phyloP scores from a whole-genome alignment of 1,139 yeast species.

The Debaryomyces coudertii region DNA sequence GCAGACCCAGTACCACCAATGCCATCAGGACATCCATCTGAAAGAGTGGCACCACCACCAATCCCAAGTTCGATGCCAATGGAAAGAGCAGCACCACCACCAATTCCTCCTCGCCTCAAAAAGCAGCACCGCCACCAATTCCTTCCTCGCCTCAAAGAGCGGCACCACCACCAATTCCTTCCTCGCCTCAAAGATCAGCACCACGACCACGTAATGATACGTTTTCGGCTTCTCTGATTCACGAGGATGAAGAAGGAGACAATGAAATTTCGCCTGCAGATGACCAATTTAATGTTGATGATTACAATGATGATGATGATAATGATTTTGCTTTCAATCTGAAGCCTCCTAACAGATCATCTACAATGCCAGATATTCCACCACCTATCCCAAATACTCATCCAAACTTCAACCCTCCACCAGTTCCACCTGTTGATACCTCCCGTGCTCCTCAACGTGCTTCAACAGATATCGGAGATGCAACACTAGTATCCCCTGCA shows the following conservation, averaged over 20 bases:
- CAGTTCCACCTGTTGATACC: constrained; percentile 5
- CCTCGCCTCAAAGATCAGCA: constrained; percentile 10
- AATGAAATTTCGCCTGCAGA: background rate
- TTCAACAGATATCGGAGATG: constrained; percentile 24
- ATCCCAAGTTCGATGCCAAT: constrained; percentile 4
- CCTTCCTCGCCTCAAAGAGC: background rate
- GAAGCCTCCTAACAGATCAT: background rate
- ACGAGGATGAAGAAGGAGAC: background rate
- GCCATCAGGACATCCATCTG: constrained; percentile 3
- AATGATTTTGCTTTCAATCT: constrained; percentile 3
- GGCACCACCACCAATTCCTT: constrained; percentile 14
- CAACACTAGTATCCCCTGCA: constrained; percentile 10
- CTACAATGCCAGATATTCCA: constrained; percentile 5
- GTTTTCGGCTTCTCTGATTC: background rate
- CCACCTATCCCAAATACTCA: constrained; percentile 1
- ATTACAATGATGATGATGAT: background rate
- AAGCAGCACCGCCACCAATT: constrained; percentile 5
- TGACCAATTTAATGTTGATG: constrained; percentile 4
- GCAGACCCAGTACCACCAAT: constrained; percentile 14
- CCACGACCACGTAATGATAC: constrained; percentile 10
- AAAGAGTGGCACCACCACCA: constrained; percentile 18
- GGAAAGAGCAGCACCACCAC: constrained; percentile 9
- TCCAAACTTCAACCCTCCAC: constrained; percentile 3
- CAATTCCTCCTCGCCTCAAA: constrained; percentile 4
- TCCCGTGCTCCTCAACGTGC: constrained; percentile 15